These are phyloP conservation scores for Kondoa malvinella DNA, from an alignment of 768 basidiomycete genomes.

Conservation along the genomic window DNA sequence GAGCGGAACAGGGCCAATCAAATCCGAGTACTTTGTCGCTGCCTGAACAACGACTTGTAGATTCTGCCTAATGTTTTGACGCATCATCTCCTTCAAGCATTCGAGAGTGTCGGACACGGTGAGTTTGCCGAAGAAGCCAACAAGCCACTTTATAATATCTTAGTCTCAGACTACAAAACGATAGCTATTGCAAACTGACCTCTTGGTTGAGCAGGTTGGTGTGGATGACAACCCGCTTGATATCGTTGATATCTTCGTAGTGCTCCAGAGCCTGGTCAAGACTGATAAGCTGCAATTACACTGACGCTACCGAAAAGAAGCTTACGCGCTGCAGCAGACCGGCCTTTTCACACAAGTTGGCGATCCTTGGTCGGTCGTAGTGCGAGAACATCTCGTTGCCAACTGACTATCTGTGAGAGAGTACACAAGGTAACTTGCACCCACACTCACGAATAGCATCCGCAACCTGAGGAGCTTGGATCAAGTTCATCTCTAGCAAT, in stretches of 20 bases:
- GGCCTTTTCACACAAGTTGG: conserved; percentile 96
- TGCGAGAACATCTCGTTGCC: conserved; percentile 97
- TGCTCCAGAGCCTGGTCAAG: conserved; percentile 70
- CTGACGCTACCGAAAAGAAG: neutral
- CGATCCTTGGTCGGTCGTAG: conserved; percentile 89
- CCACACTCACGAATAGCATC: conserved; percentile 57
- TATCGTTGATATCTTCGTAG: conserved; percentile 94
- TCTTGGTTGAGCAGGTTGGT: conserved; percentile 67
- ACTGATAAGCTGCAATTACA: too few species aligned
- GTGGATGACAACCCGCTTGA: conserved; percentile 94
- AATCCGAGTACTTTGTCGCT: conserved; percentile 95
- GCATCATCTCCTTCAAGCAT: conserved; percentile 92
- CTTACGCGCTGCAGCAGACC: conserved; percentile 78
- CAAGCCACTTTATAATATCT: conserved; percentile 54
- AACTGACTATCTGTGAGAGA: conserved; percentile 29
- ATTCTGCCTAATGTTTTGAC: conserved; percentile 92
- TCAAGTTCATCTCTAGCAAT: conserved; percentile 89
- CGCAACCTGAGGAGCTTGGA: conserved; percentile 94
- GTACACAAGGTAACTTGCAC: neutral
- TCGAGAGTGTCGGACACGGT: conserved; percentile 95
- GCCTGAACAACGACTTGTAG: conserved; percentile 90
- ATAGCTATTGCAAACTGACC: conserved; percentile 35
- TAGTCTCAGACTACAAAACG: neutral
- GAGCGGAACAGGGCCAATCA: conserved; percentile 87
- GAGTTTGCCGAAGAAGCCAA: conserved; percentile 87